phyloP scores from a whole-genome alignment of 164 flowering plant genomes.

The Dillenia suffruticosa region DNA sequence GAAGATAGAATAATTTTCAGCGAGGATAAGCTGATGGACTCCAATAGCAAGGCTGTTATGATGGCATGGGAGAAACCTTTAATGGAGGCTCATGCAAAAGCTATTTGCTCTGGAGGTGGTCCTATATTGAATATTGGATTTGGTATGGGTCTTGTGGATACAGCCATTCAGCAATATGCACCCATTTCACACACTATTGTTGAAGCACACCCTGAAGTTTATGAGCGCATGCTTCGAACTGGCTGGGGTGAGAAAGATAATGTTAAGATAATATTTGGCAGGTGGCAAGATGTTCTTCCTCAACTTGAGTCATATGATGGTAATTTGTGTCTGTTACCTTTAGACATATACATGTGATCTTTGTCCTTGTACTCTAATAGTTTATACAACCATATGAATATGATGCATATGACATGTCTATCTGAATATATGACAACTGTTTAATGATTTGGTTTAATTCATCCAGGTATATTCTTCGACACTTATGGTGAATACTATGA shows the following conservation, averaged over 20 bases:
- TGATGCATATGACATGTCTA: not conserved
- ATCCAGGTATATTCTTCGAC: slow-evolving; percentile 90
- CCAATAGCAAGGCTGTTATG: slow-evolving; percentile 84
- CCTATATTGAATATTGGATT: slow-evolving; percentile 80
- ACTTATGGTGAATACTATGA: slow-evolving; percentile 97
- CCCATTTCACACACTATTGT: slow-evolving; percentile 72
- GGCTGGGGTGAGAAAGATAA: slow-evolving; percentile 93
- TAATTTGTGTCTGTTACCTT: slow-evolving; percentile 15
- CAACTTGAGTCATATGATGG: slow-evolving; percentile 90
- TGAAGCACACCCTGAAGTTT: slow-evolving; percentile 94
- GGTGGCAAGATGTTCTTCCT: slow-evolving; percentile 96
- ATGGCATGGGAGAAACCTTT: slow-evolving; percentile 99
- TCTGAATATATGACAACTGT: not conserved
- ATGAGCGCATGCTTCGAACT: slow-evolving; percentile 65
- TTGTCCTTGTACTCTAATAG: not conserved
- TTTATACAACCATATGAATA: not conserved
- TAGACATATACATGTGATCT: not conserved
- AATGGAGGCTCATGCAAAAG: slow-evolving; percentile 98
- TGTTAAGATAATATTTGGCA: slow-evolving; percentile 80
- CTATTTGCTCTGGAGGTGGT: slow-evolving; percentile 76
- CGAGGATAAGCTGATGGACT: slow-evolving; percentile 86
- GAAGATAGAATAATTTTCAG: slow-evolving; percentile 87
- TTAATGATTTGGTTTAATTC: slow-evolving; percentile 1
- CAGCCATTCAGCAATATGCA: slow-evolving; percentile 77
- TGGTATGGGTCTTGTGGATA: slow-evolving; percentile 99